phyloP scores from a whole-genome alignment of 2,329 filamentous ascomycete genomes.

The Ceratocystis albifundus region DNA sequence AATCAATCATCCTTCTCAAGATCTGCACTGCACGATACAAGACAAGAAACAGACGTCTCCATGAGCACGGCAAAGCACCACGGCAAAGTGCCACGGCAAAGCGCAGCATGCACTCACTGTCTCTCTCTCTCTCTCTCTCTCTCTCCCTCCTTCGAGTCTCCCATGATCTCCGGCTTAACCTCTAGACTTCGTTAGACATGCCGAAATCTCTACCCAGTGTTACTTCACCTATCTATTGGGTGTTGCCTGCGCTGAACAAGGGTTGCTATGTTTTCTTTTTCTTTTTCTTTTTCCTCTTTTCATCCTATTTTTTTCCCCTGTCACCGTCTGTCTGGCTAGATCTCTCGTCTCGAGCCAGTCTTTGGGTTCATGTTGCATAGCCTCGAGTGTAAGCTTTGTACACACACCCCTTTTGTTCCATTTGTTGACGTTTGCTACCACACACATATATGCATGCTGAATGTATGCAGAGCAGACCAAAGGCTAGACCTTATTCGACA shows the following conservation, averaged over 20 bases:
- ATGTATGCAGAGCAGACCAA: background rate
- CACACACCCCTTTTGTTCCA: background rate
- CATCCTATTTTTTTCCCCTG: background rate
- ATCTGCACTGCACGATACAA: constrained; percentile 10
- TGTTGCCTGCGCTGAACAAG: background rate
- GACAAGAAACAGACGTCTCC: constrained; percentile 5
- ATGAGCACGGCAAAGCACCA: background rate
- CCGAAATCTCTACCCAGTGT: background rate
- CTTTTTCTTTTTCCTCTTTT: too few relatives aligned
- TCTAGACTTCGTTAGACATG: background rate
- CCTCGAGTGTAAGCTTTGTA: constrained; percentile 2
- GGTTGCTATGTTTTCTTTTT: background rate
- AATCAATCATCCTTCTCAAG: background rate
- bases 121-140: background rate
- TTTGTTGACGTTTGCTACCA: background rate
- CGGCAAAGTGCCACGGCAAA: background rate
- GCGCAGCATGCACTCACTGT: background rate
- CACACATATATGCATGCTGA: background rate
- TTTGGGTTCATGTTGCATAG: constrained; percentile 6
- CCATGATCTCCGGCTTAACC: background rate
- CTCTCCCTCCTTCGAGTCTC: background rate
- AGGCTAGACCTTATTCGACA: background rate
- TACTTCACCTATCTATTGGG: background rate
- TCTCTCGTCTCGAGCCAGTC: background rate
- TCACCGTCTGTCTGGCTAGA: background rate